Evolutionary conservation across 305 asterid genomes (phyloP), one percentile per base, ranked within the genome.

Genomic region (Lippia alba): DNA sequence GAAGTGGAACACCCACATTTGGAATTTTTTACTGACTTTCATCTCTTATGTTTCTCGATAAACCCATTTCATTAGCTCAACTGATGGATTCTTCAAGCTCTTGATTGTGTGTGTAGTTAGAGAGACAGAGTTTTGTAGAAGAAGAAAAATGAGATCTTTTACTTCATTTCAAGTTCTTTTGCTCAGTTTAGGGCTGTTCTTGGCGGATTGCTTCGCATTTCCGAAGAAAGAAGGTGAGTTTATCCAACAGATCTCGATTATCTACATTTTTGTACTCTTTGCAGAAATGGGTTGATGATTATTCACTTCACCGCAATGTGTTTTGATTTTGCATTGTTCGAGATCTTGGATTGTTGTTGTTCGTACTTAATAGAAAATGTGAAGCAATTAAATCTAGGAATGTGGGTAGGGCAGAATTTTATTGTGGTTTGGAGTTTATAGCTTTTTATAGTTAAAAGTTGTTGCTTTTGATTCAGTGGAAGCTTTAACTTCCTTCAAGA

Each of bases 401-500:
- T 64, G 57, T 36, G 64, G 59, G 33, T 59, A n/a, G 56, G 24
- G 70, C 56, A 15, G 70, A 54, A 64, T 36, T 67, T 32, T 70
- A 58, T 64, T 59, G 41, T 40, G 50, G 17, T 48, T 36, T 8
- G 9, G 41, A 50, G 55, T 74, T 69, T 78, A 11, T 36, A 36
- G 30, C 30, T 24, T 24, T 24, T 61, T 65, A 58, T 63, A 61
- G 54, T 11, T 61, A 50, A 56, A 46, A 44, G 60, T 55, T 76
- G 64, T 77, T 59, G 62, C 14, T 74, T 79, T 36, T 36, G 60
- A 41, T 76, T 44, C 89, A 94, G 99, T 90, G 76, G 77, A 75
- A 64, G 96, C 96, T 73, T 88, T 94, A 24, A 74, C 62, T 56
- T 73, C 88, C 41, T 92, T 95, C 81, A 95, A 86, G 83, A 92